These are phyloP conservation scores for Cyclotella sp. DNA, from an alignment of 108 stramenopile species.

Conservation along the genomic window DNA sequence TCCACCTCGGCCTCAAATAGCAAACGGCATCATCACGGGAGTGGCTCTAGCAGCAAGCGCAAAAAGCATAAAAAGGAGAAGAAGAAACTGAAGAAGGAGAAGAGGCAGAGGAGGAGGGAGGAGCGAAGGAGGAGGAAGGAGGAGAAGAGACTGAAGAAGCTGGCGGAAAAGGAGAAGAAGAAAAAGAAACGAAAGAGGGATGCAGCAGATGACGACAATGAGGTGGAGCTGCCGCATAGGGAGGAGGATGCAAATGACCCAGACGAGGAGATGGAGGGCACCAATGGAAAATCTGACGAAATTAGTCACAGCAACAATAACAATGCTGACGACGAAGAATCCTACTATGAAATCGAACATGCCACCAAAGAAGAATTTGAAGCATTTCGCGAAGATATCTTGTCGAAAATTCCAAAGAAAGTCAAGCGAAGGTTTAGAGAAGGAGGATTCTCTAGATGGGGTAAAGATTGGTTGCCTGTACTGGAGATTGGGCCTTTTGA, in stretches of 20 bases:
- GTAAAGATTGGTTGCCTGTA: constrained; percentile 60
- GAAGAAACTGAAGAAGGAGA: constrained; percentile 38
- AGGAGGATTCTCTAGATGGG: constrained; percentile 77
- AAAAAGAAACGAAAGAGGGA: constrained; percentile 22
- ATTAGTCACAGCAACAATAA: neutral
- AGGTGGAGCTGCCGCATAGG: neutral
- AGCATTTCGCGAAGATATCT: constrained; percentile 42
- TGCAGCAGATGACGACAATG: neutral
- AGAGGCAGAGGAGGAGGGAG: constrained; percentile 28
- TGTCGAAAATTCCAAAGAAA: constrained; percentile 53
- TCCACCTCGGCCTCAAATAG: constrained; percentile 39
- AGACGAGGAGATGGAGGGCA: neutral
- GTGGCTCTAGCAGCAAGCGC: constrained; percentile 12
- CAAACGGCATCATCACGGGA: constrained; percentile 22
- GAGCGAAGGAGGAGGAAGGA: constrained; percentile 25
- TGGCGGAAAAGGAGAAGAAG: constrained; percentile 20
- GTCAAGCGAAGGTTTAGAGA: constrained; percentile 65
- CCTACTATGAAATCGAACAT: constrained; percentile 23
- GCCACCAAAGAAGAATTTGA: constrained; percentile 54
- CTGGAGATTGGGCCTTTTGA: constrained; percentile 76
- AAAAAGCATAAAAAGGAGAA: constrained; percentile 38
- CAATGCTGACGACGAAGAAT: neutral
- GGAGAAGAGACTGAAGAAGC: constrained; percentile 34
- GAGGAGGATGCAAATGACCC: neutral
- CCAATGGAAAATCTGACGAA: neutral